Evolutionary conservation across 1,139 yeast species (phyloP), one percentile per base, ranked within the genome.

Genomic region (Taiozyma onychis): DNA sequence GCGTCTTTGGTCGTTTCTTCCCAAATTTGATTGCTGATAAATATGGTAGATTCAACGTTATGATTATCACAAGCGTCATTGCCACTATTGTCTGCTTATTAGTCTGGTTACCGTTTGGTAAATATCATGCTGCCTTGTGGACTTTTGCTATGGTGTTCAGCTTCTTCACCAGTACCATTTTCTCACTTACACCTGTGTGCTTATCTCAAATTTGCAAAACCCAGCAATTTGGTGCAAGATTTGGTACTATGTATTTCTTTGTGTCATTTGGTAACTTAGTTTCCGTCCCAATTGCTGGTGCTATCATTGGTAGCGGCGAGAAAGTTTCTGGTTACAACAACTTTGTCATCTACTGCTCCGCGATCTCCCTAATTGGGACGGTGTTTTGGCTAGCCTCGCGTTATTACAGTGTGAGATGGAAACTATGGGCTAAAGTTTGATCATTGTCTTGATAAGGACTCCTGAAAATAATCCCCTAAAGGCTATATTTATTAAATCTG

Each of bases 11-110:
- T 1, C 67, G 89, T 52, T 74, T 75, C 50, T 57, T 80, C 7
- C 84, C 88, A 1, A 82, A 83, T 0, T 64, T 70, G 32, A 55
- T 76, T 10, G 75, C 83, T 0, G 85, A 85, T 52, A 78, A 70
- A 51, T 73, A 64, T 51, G 90, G 90, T 0, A 70, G 78, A 39
- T 83, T 78, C 64, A 84, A 83, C 58, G 71, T 82, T 21, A 76
- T 77, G 60, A 66, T 76, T 34, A 50, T 62, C 24, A 69, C 79
- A 66, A 63, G 78, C 55, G 26, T 66, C n/a, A 56, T 73, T 45
- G 68, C 79, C 34, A 72, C 75, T 1, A 24, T 80, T 39, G 66
- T 71, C 8, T 66, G 70, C 24, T 64, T 78, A 47, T 62, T 69
- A 3, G 55, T 81, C 13, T 81, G 85, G 85, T 63, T 78, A 10